Base-by-base conservation (phyloP, 495 filamentous ascomycete genomes). In the Hypoxylon intermedium region DNA sequence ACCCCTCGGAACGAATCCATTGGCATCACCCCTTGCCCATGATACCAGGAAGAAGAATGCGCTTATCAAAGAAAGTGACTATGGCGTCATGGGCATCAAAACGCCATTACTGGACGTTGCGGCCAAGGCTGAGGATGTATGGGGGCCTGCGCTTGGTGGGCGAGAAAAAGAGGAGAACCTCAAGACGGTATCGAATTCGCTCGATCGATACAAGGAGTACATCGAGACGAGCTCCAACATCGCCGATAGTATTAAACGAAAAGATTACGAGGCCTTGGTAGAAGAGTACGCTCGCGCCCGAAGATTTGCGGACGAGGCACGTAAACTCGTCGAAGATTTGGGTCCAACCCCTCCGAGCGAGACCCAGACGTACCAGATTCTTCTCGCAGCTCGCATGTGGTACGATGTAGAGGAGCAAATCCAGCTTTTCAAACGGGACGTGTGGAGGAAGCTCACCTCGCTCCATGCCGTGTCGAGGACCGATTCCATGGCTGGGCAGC, bases 381-480 rank as follows among this genome's bases (percentile, higher is more conserved):
- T 98, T 31, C 82, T 96, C 13, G 92, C 92, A 24, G 92, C 89
- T 5, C 86, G 92, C n/a, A 93, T 98, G 87, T 97, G 92, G 93
- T 81, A 86, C 60, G 91, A 97, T 73, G 89, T 97, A 2, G 87
- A 91, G 31, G 82, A 87, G 37, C 92, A 93, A 53, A 87, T 97
- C 20, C 85, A 90, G 19, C 73, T 79, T 9, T 96, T 97, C 75
- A 97, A 97, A 69, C 82, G 89, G 5, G 92, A 95, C 58, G 80
- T 91, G 2, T 97, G 95, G 94, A 83, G 83, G 54, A 85, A 83
- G 64, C 78, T 98, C 47, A 83, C 85, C 24, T 86, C 73, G 61
- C 83, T 77, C 60, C 77, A 80, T 60, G 73, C 69, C 23, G 63
- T 78, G 24, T 68, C 77, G 21, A 83, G 77, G 53, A 53, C 75